These are phyloP conservation scores for Barnettozyma wickerhamii DNA, from an alignment of 805 yeast species.

Conservation along the genomic window DNA sequence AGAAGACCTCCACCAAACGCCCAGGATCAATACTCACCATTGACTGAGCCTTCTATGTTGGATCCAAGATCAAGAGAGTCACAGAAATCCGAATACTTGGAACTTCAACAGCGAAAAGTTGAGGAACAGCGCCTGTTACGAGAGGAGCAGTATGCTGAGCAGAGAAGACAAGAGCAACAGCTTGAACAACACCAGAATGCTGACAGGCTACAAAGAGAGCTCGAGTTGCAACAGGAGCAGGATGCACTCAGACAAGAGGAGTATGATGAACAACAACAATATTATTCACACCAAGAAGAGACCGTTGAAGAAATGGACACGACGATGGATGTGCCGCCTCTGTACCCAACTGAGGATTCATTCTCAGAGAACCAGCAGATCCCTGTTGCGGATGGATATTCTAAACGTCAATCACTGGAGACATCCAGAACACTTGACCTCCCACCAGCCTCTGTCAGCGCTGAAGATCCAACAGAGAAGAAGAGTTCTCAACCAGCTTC, in stretches of 20 bases:
- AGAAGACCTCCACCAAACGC: conserved; percentile 24
- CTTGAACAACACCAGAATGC: conserved; percentile 8
- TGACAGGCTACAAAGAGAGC: conserved; percentile 8
- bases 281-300: conserved; percentile 15
- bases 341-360: too few relatives aligned
- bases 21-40: conserved; percentile 3
- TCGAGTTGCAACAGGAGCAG: conserved; percentile 12
- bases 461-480: conserved; percentile 5
- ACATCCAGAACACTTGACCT: conserved; percentile 1
- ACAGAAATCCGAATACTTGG: conserved; percentile 6
- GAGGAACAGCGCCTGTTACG: conserved; percentile 14
- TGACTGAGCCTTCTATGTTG: neutral
- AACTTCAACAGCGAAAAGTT: conserved; percentile 17
- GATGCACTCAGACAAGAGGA: conserved; percentile 18
- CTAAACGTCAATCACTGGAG: conserved; percentile 3
- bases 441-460: too few relatives aligned
- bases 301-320: conserved; percentile 5
- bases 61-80: neutral
- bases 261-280: conserved; percentile 15
- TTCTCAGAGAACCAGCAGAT: too few relatives aligned
- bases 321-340: too few relatives aligned
- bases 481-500: conserved; percentile 10
- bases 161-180: conserved; percentile 10
- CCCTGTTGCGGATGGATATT: too few relatives aligned
- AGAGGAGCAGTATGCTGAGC: conserved; percentile 15